Evolutionary conservation across 305 asterid genomes (phyloP).

Genomic region (Solanum hybrid): DNA sequence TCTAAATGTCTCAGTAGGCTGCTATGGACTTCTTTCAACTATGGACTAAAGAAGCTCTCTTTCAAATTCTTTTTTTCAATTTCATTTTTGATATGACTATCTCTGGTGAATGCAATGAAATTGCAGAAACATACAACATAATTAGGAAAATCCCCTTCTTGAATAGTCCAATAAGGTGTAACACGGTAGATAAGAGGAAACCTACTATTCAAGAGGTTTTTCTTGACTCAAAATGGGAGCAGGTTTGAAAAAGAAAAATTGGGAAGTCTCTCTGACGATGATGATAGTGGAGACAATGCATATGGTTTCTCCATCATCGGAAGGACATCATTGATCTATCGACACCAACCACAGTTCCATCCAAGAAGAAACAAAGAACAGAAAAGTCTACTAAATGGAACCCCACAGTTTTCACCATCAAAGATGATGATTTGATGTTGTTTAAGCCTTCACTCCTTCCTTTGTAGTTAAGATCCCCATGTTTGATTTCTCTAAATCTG

Average conservation of each 20-base stretch:
- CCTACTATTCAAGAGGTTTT: background rate
- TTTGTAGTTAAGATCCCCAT: slow-evolving; percentile 44
- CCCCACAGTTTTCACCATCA: slow-evolving; percentile 40
- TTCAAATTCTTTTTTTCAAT: background rate
- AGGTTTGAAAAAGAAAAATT: background rate
- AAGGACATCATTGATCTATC: slow-evolving; percentile 40
- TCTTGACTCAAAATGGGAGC: background rate
- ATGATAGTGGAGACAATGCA: slow-evolving; percentile 12
- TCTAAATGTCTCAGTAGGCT: slow-evolving; percentile 38
- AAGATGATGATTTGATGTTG: slow-evolving; percentile 46
- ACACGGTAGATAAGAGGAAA: background rate
- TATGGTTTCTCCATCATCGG: background rate
- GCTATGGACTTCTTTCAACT: slow-evolving; percentile 22
- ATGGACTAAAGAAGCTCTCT: background rate
- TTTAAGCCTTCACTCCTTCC: slow-evolving; percentile 22
- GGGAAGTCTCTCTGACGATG: slow-evolving; percentile 34
- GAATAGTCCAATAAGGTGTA: background rate
- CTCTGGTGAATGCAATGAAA: background rate
- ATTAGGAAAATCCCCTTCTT: background rate
- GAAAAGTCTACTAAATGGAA: slow-evolving; percentile 10
- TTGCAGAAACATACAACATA: background rate
- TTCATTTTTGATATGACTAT: background rate
- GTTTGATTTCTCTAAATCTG: slow-evolving; percentile 7
- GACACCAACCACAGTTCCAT: slow-evolving; percentile 31
- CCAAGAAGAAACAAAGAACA: slow-evolving; percentile 39